These are phyloP conservation scores for Panicum miliaceum DNA, from an alignment of 176 grass and related monocot genomes.

Conservation along the genomic window DNA sequence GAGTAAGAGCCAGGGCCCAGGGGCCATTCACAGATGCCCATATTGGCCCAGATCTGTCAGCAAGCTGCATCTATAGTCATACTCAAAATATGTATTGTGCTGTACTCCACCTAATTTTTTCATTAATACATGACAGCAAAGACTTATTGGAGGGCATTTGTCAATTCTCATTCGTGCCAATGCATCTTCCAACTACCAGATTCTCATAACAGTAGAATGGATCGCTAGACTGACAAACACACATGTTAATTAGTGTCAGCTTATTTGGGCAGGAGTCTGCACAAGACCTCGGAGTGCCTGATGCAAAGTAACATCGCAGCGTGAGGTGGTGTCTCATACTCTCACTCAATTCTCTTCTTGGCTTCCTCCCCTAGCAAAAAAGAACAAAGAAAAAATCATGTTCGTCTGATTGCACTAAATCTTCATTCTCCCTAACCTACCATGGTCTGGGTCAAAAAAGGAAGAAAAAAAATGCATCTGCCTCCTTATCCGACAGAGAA, in stretches of 20 bases:
- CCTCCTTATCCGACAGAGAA: not conserved
- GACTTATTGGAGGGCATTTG: not conserved
- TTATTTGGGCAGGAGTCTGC: not conserved
- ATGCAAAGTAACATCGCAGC: not conserved
- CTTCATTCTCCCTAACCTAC: not conserved
- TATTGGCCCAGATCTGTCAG: not conserved
- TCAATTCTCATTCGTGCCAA: not conserved
- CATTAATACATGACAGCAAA: not conserved
- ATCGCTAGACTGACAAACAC: not conserved
- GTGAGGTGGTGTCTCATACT: not conserved
- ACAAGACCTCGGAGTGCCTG: not conserved
- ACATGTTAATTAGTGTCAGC: not conserved
- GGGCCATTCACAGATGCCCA: not conserved
- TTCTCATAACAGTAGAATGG: not conserved
- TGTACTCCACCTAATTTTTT: not conserved
- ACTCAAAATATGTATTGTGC: not conserved
- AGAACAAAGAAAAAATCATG: no score
- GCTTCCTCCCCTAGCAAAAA: not conserved
- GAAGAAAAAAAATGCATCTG: not conserved
- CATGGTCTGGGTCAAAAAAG: not conserved
- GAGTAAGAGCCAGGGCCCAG: not conserved
- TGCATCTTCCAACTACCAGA: not conserved
- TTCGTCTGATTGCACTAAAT: not conserved
- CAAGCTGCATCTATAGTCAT: not conserved
- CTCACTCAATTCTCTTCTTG: not conserved